phyloP scores from a whole-genome alignment of 225 moss, liverwort and hornwort species.

The Straminergon stramineum region DNA sequence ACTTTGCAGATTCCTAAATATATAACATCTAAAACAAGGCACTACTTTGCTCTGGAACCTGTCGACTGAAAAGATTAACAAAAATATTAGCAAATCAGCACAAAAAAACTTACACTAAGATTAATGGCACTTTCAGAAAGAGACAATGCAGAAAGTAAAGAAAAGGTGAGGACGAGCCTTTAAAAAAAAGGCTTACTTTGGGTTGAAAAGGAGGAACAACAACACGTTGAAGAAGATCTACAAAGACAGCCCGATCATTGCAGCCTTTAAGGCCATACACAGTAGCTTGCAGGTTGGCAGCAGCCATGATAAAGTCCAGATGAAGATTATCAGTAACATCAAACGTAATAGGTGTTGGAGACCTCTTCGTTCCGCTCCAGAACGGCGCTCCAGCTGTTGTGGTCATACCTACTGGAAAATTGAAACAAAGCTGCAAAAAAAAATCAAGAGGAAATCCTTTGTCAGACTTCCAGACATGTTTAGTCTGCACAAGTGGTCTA shows the following conservation, averaged over 20 bases:
- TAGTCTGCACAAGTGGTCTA: neutral
- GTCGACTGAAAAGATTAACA: neutral
- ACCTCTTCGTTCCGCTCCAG: constrained; percentile 98
- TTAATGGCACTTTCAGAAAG: neutral
- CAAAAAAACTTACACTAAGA: neutral
- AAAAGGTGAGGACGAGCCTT: neutral
- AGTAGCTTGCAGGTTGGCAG: constrained; percentile 95
- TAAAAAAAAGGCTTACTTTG: constrained; percentile 29
- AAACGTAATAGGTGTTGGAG: constrained; percentile 68
- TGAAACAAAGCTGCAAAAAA: constrained; percentile 86
- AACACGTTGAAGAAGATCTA: constrained; percentile 73
- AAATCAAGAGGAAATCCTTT: neutral
- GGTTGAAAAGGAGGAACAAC: constrained; percentile 78
- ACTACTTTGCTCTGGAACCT: neutral
- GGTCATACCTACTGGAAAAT: constrained; percentile 93
- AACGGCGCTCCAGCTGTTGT: constrained; percentile 92
- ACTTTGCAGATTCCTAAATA: neutral
- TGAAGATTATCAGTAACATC: constrained; percentile 66
- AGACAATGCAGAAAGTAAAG: neutral
- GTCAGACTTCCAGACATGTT: neutral
- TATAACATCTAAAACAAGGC: neutral
- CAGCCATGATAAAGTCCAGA: constrained; percentile 88
- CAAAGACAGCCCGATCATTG: constrained; percentile 63
- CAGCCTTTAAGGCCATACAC: constrained; percentile 97
- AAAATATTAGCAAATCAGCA: neutral